A percentile compares a stretch with the other conserved stretches of the same genome.
Evolutionary conservation across 192 early-diverging fungal genomes (phyloP).

Genomic region (Gigaspora rosea): DNA sequence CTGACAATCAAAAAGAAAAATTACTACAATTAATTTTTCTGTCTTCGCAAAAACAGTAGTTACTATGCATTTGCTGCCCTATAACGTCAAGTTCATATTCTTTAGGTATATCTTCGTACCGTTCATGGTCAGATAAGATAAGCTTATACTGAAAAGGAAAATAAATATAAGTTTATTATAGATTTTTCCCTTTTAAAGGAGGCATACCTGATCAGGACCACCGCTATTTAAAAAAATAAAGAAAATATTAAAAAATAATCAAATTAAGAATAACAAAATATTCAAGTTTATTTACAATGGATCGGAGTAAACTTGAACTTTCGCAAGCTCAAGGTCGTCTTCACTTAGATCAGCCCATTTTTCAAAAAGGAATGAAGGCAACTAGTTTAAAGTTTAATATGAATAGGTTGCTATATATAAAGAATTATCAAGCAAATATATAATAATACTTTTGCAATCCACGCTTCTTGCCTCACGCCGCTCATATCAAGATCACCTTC

Average conservation of each 20-base stretch:
- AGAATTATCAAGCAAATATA: no score
- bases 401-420: not conserved
- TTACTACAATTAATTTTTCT: not conserved
- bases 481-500: constrained; percentile 70
- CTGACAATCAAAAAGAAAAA: not conserved
- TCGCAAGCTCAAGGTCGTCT: constrained; percentile 29
- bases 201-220: not conserved
- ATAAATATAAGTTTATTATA: not conserved
- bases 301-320: constrained; percentile 6
- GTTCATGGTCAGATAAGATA: constrained; percentile 64
- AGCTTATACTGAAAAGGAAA: constrained; percentile 44
- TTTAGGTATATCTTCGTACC: constrained; percentile 70
- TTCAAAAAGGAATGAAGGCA: constrained; percentile 70
- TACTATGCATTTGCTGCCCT: constrained; percentile 67
- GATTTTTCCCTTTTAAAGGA: not conserved
- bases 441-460: constrained; percentile 81
- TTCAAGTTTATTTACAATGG: not conserved
- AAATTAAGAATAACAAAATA: not conserved
- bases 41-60: constrained; percentile 48
- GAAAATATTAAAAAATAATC: constrained; percentile 8
- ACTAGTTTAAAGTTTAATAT: not conserved
- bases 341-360: constrained; percentile 72
- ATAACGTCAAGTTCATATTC: constrained; percentile 80
- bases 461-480: constrained; percentile 72
- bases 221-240: constrained; percentile 1